phyloP scores from a whole-genome alignment of 1,284 basidiomycete species.

The Sanguinoderma infundibulare region DNA sequence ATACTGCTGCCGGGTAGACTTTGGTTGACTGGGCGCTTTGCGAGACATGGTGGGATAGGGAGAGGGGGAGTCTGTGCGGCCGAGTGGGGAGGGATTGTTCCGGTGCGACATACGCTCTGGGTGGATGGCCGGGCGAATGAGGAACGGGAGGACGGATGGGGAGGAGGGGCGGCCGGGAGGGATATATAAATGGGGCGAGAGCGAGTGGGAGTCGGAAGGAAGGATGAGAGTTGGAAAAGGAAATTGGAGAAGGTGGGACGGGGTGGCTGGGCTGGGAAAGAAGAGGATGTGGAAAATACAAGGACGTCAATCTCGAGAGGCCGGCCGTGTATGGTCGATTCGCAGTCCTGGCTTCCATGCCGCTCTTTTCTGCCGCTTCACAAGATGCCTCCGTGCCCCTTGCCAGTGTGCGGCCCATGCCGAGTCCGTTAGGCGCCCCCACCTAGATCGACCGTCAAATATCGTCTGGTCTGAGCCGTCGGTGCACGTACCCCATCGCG shows the following conservation, averaged over 20 bases:
- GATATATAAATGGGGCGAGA: constrained; percentile 10
- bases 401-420: constrained; percentile 19
- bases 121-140: background rate
- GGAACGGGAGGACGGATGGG: constrained; percentile 6
- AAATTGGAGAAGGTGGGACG: constrained; percentile 24
- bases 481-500: too few relatives aligned
- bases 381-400: constrained; percentile 4
- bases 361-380: constrained; percentile 18
- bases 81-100: constrained; percentile 25
- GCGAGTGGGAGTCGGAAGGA: constrained; percentile 14
- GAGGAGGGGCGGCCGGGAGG: constrained; percentile 16
- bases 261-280: constrained; percentile 14
- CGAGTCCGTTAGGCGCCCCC: constrained; percentile 9
- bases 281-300: constrained; percentile 10
- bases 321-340: constrained; percentile 11
- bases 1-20: constrained; percentile 33
- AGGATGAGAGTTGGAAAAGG: constrained; percentile 14
- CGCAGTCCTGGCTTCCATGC: constrained; percentile 12
- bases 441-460: constrained; percentile 14
- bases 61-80: constrained; percentile 28
- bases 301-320: constrained; percentile 18
- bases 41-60: constrained; percentile 27
- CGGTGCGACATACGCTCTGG: constrained; percentile 52
- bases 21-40: constrained; percentile 28
- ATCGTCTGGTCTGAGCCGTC: constrained; percentile 9